A percentile compares a stretch with the other conserved stretches of the same genome.
Conservation (phyloP, 768 basidiomycete species). For the Tylopilus rubrobrunneus region DNA sequence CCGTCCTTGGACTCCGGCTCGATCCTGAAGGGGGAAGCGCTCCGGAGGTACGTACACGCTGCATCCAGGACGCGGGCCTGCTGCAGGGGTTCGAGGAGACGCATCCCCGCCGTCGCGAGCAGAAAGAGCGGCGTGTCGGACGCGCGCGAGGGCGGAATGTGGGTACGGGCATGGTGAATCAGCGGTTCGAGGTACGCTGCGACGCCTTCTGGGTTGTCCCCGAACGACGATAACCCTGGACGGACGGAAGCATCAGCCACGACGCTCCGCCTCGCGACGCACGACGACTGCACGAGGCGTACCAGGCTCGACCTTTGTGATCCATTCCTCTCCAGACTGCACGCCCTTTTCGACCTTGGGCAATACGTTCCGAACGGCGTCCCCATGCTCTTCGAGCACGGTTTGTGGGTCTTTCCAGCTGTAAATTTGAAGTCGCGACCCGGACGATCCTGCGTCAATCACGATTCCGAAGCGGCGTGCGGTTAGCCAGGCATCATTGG, state of each 20-base stretch:
- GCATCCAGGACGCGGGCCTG: slow-evolving; percentile 71
- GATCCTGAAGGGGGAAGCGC: slow-evolving; percentile 76
- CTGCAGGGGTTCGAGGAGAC: slow-evolving; percentile 65
- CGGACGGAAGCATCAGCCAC: background rate
- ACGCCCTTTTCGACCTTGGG: slow-evolving; percentile 94
- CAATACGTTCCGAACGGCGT: slow-evolving; percentile 49
- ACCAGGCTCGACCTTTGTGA: slow-evolving; percentile 93
- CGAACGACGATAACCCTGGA: slow-evolving; percentile 84
- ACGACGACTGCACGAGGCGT: slow-evolving; percentile 26
- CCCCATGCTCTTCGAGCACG: slow-evolving; percentile 49
- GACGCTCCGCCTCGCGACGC: background rate
- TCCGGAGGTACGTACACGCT: slow-evolving; percentile 72
- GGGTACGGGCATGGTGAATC: slow-evolving; percentile 72
- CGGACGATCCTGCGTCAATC: slow-evolving; percentile 98
- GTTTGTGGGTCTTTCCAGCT: slow-evolving; percentile 86
- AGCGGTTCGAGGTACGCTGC: slow-evolving; percentile 76
- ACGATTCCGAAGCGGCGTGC: slow-evolving; percentile 88
- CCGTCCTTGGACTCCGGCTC: slow-evolving; percentile 61
- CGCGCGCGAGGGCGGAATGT: slow-evolving; percentile 85
- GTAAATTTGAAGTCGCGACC: slow-evolving; percentile 94
- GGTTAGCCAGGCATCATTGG: slow-evolving; percentile 68
- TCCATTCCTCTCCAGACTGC: slow-evolving; percentile 76
- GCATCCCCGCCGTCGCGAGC: slow-evolving; percentile 97
- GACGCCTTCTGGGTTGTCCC: slow-evolving; percentile 64
- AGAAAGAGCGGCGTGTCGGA: slow-evolving; percentile 86